Evolutionary conservation across 1,284 basidiomycete species (phyloP), one percentile per base, ranked within the genome.

Genomic region (Sanguinoderma infundibulare): DNA sequence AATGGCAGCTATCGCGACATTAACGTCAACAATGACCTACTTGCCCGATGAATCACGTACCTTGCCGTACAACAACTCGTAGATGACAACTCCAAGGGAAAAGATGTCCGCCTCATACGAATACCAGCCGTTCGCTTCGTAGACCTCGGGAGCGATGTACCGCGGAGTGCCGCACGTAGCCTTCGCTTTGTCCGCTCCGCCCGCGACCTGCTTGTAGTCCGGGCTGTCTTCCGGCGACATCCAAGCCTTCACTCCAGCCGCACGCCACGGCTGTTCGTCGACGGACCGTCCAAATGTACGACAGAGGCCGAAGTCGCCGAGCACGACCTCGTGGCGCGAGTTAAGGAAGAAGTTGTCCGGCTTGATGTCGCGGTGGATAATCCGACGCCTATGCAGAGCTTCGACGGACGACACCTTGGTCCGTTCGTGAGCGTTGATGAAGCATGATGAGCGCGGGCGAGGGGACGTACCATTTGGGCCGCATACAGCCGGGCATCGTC

Each of bases 271-370:
- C 26, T 66, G 66, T 10, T 64, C 53, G 2, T 46, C 47, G 2
- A 49, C 14, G 38, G 55, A 83, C 83, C 32, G 87, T 76, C 53
- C 79, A 74, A 85, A 89, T 5, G 86, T 83, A 1, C 81, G 81
- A 65, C 85, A 85, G 2, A 89, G 76, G 1, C 87, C 87, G 70
- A 89, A 89, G 71, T 89, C 87, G 26, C 84, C 83, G 40, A 90
- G 77, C 68, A 87, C 84, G 58, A 87, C 74, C 64, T 71, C 68
- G 38, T 73, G 81, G 55, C 80, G 76, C 0, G 75, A 73, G 51
- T 82, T 81, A 22, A 87, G 73, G 15, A 87, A 73, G 30, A 87
- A 72, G 72, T 90, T 90, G 67, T 89, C 86, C 1, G 86, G 87
- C 72, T 75, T 61, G 62, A 75, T 64, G 61, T 75, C 74, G 60